These are phyloP conservation scores for Candida khao-thaluensis DNA, from an alignment of 805 yeast genomes.

Conservation along the genomic window DNA sequence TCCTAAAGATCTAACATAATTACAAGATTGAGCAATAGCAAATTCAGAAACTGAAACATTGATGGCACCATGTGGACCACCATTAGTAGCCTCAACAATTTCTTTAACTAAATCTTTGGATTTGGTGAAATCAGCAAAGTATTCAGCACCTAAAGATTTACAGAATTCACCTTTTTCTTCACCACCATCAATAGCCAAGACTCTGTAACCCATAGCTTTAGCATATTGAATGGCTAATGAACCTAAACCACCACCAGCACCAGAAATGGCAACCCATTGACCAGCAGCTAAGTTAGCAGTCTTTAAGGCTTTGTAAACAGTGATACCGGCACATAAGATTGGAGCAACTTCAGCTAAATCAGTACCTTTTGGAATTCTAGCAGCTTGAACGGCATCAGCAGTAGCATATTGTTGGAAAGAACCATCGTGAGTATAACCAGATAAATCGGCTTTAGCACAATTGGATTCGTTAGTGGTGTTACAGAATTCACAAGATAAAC, in stretches of 20 bases:
- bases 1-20: slow-evolving; percentile 41
- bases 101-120: slow-evolving; percentile 51
- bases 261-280: slow-evolving; percentile 72
- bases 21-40: slow-evolving; percentile 48
- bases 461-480: slow-evolving; percentile 45
- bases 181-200: slow-evolving; percentile 74
- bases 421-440: slow-evolving; percentile 76
- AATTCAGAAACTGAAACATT: slow-evolving; percentile 52
- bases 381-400: slow-evolving; percentile 65
- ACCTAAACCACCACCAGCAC: slow-evolving; percentile 85
- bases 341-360: slow-evolving; percentile 60
- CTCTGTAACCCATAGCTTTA: slow-evolving; percentile 68
- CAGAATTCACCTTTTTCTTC: slow-evolving; percentile 60
- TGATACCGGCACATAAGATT: slow-evolving; percentile 65
- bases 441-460: slow-evolving; percentile 65
- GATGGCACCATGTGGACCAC: slow-evolving; percentile 57
- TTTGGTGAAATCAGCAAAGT: slow-evolving; percentile 54
- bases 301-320: slow-evolving; percentile 67
- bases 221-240: slow-evolving; percentile 75
- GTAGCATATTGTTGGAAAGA: slow-evolving; percentile 68
- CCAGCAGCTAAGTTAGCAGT: slow-evolving; percentile 59
- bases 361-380: slow-evolving; percentile 53
- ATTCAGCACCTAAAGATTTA: slow-evolving; percentile 61
- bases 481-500: slow-evolving; percentile 43
- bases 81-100: slow-evolving; percentile 47